Base-by-base conservation (phyloP, 768 basidiomycete species). In the Mycena chlorophos region DNA sequence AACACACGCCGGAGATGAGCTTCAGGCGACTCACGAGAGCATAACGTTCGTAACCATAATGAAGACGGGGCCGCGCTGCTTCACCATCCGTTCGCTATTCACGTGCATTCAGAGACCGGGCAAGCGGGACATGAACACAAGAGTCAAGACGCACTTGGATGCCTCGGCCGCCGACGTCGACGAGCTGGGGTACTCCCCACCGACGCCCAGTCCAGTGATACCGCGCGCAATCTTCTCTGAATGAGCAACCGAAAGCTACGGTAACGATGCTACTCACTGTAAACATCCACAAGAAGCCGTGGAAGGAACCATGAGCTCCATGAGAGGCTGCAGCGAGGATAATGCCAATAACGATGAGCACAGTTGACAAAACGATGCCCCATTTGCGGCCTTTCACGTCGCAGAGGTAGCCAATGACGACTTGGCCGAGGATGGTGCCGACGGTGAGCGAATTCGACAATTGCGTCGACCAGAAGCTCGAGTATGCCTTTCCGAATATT, bases 131-230 rank as follows among this genome's bases (percentile, higher is more conserved):
- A 78, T 63, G 46, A n/a, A 23, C 30, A 3, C n/a, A n/a, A 5
- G 29, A 37, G 12, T 8, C 1, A 29, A 5, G 19, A 31, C 47
- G 19, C 43, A 60, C 58, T 58, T 58, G 3, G 88, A 86, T 27
- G 87, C 81, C 68, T 90, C 88, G 27, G 79, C 81, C 4, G 88
- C 87, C 38, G 80, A 80, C 0, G 86, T 84, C 0, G 84, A 85
- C 5, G 84, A 86, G 5, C 85, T 86, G 0, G 88, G 88, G 68
- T 91, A 90, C 71, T 90, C 88, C 23, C 88, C 88, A 30, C 87
- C 87, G 13, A 88, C 87, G 55, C 88, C 88, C 78, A 86, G 52
- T 19, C 86, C 86, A 23, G 86, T 87, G 29, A 89, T 76, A 38
- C 89, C 89, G 54, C 88, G 72, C 22, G 49, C 49, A 22, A 47